Base-by-base conservation (phyloP, 192 early-diverging fungal species). In the Thoreauomyces humboldtii region DNA sequence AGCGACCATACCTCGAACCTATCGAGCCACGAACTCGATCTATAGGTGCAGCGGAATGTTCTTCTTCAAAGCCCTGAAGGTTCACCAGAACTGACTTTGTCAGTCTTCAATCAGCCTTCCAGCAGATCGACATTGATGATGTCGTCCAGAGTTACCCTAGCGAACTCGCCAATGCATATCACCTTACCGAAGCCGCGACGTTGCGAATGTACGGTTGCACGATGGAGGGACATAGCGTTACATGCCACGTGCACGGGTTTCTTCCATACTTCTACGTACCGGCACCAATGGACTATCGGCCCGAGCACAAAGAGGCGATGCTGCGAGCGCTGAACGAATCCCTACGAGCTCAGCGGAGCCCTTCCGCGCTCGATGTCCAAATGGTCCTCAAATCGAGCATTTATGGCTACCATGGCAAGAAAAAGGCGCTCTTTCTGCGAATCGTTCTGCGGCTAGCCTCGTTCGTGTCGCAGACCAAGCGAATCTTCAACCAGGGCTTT, bases 91-190 rank as follows among this genome's bases (percentile, higher is more conserved):
- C 12, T 11, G 37, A 22, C 28, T 2, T 22, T 2, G 45, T 32
- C 38, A 61, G 9, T 12, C 33, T 64, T 12, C 31, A n/a, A 28
- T 48, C 65, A 83, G 89, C 94, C 0, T 98, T 98, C 61, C 95
- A 98, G 72, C 96, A 98, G 69, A 88, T 98, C 73, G 96, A 98
- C 61, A 80, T 92, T 32, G 94, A 96, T 63, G 94, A 98, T 34
- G 81, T 87, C 71, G 81, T 82, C 50, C 80, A 85, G 41, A 59
- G 71, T 2, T 36, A 35, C 14, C 32, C 58, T 1, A 6, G 24
- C 15, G 38, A 34, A 0, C 12, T 73, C 4, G 44, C 34, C 1
- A 52, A 72, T 15, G 52, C 66, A 14, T 57, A 59, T 43, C 42
- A 36, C 17, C 6, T 64, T 22, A 44, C 57, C 14, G 81, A 85